Conservation (phyloP, 108 stramenopile species). For the Seminavis robusta region DNA sequence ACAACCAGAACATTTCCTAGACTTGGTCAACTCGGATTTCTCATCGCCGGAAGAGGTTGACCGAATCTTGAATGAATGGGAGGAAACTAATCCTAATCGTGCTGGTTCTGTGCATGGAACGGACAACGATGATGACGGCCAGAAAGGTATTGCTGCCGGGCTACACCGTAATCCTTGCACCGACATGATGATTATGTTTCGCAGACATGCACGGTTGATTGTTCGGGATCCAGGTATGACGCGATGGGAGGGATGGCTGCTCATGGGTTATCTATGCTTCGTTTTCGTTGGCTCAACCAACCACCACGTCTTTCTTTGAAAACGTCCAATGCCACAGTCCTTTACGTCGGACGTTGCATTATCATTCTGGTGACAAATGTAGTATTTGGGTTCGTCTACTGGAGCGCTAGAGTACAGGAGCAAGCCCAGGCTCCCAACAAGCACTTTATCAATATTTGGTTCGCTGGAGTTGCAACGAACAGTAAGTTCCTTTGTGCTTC, state of each 20-base stretch:
- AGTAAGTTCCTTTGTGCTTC: too few relatives aligned
- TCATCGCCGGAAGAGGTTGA: constrained; percentile 7
- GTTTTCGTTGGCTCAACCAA: too few relatives aligned
- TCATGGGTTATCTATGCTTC: too few relatives aligned
- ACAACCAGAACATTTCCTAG: constrained; percentile 30
- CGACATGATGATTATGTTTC: constrained; percentile 18
- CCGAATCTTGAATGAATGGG: constrained; percentile 14
- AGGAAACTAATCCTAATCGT: not conserved
- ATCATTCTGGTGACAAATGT: constrained; percentile 9
- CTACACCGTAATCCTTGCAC: not conserved
- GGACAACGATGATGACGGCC: constrained; percentile 1
- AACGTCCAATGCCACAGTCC: too few relatives aligned
- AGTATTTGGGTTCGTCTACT: not conserved
- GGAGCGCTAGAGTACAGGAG: not conserved
- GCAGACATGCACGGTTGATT: constrained; percentile 11
- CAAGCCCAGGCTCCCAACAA: constrained; percentile 14
- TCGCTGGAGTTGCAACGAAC: too few relatives aligned
- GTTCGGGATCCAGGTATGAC: constrained; percentile 25
- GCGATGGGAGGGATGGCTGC: too few relatives aligned
- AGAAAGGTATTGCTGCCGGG: constrained; percentile 1
- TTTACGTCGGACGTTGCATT: constrained; percentile 13
- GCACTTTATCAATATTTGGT: too few relatives aligned
- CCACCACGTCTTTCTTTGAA: too few relatives aligned
- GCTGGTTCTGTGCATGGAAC: not conserved
- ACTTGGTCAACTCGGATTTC: constrained; percentile 25